These are phyloP conservation scores for Isabelozyma rhagii DNA, from an alignment of 805 yeast genomes.

Conservation along the genomic window DNA sequence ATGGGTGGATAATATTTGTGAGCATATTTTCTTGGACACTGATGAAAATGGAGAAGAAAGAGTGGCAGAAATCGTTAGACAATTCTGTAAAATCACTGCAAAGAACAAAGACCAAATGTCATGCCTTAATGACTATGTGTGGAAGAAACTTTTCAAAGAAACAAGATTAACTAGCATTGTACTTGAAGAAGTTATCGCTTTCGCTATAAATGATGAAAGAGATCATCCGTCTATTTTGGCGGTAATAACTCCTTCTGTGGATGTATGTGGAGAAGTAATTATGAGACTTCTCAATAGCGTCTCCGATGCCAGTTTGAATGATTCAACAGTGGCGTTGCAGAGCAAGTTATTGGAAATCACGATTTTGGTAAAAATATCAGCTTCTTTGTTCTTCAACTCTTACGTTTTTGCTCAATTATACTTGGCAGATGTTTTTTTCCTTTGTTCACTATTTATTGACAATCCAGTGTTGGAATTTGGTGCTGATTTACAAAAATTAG, in stretches of 20 bases:
- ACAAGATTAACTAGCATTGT: conserved; percentile 54
- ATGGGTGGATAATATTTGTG: conserved; percentile 69
- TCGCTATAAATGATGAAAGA: conserved; percentile 74
- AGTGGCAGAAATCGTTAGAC: conserved; percentile 58
- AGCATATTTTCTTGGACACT: conserved; percentile 51
- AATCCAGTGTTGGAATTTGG: conserved; percentile 55
- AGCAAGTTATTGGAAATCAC: conserved; percentile 67
- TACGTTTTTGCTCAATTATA: conserved; percentile 57
- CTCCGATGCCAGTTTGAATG: conserved; percentile 43
- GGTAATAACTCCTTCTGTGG: conserved; percentile 71
- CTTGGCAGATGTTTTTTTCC: conserved; percentile 67
- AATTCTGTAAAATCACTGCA: conserved; percentile 58
- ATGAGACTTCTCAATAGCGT: conserved; percentile 54
- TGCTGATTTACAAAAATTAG: conserved; percentile 53
- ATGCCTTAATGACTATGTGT: conserved; percentile 55
- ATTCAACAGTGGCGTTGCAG: conserved; percentile 36
- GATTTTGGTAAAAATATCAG: conserved; percentile 60
- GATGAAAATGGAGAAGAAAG: conserved; percentile 59
- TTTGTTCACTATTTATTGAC: conserved; percentile 61
- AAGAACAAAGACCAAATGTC: conserved; percentile 46
- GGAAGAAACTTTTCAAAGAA: conserved; percentile 66
- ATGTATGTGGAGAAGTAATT: conserved; percentile 64
- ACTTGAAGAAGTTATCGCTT: conserved; percentile 71
- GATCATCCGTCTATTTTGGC: conserved; percentile 64
- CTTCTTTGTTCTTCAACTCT: conserved; percentile 70